These are phyloP conservation scores for Blechomonas ayalai DNA, from an alignment of 208 protist genomes.

Conservation along the genomic window DNA sequence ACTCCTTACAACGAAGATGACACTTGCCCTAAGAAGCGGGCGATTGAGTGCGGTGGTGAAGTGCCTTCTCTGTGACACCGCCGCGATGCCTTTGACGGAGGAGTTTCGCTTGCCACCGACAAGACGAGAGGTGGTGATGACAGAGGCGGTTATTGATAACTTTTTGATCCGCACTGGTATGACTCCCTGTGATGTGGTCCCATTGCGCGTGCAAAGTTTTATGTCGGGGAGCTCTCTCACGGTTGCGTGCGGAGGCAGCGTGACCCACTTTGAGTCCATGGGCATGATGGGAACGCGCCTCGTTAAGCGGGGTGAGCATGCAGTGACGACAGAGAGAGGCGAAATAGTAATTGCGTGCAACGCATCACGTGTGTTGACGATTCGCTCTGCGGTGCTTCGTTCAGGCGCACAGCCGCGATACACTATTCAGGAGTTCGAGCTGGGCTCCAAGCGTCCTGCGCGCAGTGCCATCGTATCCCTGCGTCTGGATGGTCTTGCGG, in stretches of 20 bases:
- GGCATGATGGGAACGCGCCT: conserved; percentile 41
- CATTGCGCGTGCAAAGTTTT: conserved; percentile 12
- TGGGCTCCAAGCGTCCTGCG: no score
- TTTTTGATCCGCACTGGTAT: conserved; percentile 22
- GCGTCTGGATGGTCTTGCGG: no score
- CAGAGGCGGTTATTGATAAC: conserved; percentile 9
- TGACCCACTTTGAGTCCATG: conserved; percentile 15
- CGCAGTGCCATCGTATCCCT: no score
- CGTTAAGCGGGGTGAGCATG: conserved; percentile 9
- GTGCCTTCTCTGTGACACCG: conserved; percentile 18
- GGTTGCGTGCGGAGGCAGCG: neutral
- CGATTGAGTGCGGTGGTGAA: conserved; percentile 37
- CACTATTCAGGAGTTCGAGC: conserved; percentile 12
- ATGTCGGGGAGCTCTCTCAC: neutral
- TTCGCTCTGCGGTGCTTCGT: neutral
- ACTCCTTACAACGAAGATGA: conserved; percentile 35
- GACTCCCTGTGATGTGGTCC: conserved; percentile 13
- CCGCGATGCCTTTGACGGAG: conserved; percentile 2
- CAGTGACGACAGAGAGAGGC: conserved; percentile 7
- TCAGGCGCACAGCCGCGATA: no score
- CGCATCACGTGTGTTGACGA: neutral
- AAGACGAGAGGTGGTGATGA: no score
- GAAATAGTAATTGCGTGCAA: conserved; percentile 13
- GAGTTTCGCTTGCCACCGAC: conserved; percentile 10
- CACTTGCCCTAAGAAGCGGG: conserved; percentile 48